These are phyloP conservation scores for Rhipidocladum racemiflorum DNA, from an alignment of 176 grass and related monocot species.

Conservation along the genomic window DNA sequence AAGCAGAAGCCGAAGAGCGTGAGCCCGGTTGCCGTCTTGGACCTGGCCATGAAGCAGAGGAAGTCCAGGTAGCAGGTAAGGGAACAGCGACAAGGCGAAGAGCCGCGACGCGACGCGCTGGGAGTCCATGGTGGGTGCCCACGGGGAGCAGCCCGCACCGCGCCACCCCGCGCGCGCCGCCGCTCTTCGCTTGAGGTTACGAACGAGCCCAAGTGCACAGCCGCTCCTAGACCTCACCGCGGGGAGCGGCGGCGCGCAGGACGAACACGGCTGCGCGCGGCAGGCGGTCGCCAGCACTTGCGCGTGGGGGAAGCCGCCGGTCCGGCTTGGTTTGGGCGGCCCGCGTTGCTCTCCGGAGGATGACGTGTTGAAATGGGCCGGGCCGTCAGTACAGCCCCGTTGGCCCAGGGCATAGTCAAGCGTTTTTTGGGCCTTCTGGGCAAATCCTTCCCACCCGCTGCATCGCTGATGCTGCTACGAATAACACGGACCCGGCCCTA, in stretches of 20 bases:
- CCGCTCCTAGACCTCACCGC: background rate
- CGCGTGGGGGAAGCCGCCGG: too few relatives aligned
- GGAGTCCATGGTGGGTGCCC: constrained; percentile 78
- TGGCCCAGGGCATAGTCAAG: background rate
- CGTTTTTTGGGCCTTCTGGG: background rate
- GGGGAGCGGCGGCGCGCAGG: background rate
- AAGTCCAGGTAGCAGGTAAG: constrained; percentile 87
- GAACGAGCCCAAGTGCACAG: background rate
- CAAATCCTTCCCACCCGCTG: background rate
- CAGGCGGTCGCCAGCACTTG: constrained; percentile 34
- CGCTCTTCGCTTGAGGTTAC: background rate
- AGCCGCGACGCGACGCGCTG: constrained; percentile 87
- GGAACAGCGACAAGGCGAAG: constrained; percentile 89
- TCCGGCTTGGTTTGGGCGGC: too few relatives aligned
- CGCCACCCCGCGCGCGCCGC: background rate
- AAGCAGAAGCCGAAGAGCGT: constrained; percentile 97
- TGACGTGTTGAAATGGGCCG: background rate
- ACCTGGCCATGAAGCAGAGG: constrained; percentile 85
- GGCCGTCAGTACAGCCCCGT: too few relatives aligned
- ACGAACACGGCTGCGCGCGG: constrained; percentile 20
- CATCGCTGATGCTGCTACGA: background rate
- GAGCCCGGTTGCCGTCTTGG: constrained; percentile 74
- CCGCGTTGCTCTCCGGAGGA: background rate
- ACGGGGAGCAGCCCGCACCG: constrained; percentile 70
- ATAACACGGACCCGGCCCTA: background rate